Conservation (phyloP, 148 eudicot genomes). For the Vaccinium myrtillus region DNA sequence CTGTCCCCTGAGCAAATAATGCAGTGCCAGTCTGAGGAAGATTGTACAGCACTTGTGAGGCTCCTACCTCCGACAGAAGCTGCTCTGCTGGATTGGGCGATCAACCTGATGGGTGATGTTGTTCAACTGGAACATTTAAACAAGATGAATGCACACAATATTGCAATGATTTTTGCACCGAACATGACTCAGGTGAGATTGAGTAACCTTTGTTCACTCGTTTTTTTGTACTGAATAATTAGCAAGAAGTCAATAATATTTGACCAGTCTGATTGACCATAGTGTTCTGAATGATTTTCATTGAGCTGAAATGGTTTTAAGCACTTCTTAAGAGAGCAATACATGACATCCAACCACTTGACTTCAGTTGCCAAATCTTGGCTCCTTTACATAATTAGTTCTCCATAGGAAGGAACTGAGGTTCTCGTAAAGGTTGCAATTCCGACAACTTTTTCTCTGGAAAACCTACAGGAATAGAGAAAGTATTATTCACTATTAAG, state of each 20-base stretch:
- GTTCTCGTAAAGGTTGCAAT: not conserved
- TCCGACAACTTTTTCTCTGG: not conserved
- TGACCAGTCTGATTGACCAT: constrained; percentile 4
- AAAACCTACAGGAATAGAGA: not conserved
- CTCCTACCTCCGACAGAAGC: constrained; percentile 81
- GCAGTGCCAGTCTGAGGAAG: constrained; percentile 90
- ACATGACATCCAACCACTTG: constrained; percentile 5
- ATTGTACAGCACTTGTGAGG: constrained; percentile 64
- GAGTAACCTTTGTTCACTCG: too few relatives aligned
- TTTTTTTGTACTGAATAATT: not conserved
- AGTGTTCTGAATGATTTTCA: not conserved
- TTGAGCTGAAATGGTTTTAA: not conserved
- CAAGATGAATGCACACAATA: constrained; percentile 94
- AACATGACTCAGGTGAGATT: constrained; percentile 95
- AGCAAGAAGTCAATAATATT: not conserved
- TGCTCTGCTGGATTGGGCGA: constrained; percentile 85
- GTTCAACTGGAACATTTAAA: constrained; percentile 75
- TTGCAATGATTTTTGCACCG: constrained; percentile 96
- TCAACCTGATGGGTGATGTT: constrained; percentile 96
- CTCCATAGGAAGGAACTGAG: not conserved
- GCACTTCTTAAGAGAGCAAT: not conserved
- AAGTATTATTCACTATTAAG: not conserved
- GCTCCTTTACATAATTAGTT: not conserved
- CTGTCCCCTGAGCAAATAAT: constrained; percentile 79
- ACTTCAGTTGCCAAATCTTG: not conserved